phyloP scores from a whole-genome alignment of 2,329 filamentous ascomycete species.

The Phialemonium atrogriseum region DNA sequence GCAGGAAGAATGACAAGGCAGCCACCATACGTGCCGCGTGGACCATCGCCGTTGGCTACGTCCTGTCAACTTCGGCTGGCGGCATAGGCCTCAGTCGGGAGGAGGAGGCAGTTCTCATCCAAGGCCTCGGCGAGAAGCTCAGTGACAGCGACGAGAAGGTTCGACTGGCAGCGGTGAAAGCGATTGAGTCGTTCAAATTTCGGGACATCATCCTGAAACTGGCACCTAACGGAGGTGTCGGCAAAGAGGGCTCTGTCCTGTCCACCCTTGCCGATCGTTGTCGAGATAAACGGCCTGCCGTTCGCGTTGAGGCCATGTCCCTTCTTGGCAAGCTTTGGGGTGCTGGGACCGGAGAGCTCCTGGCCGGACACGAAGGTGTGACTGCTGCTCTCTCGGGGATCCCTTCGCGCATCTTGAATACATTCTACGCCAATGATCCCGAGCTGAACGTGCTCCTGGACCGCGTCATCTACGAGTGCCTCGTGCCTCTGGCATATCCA shows the following conservation, averaged over 20 bases:
- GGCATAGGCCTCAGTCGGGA: conserved; percentile 79
- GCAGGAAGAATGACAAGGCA: conserved; percentile 79
- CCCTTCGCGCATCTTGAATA: conserved; percentile 77
- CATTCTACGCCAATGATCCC: conserved; percentile 80
- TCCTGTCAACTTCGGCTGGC: conserved; percentile 84
- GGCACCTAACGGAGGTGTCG: conserved; percentile 65
- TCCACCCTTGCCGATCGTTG: conserved; percentile 78
- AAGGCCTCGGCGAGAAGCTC: conserved; percentile 69
- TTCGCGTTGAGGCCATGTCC: conserved; percentile 81
- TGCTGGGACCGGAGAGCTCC: conserved; percentile 82
- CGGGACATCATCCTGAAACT: conserved; percentile 75
- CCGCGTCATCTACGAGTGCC: conserved; percentile 73
- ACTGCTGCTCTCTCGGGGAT: conserved; percentile 69
- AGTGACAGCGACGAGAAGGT: conserved; percentile 88
- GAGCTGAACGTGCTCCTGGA: conserved; percentile 83
- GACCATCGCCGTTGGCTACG: conserved; percentile 76
- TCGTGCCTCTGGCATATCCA: conserved; percentile 86
- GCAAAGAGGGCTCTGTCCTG: conserved; percentile 69
- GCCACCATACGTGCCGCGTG: conserved; percentile 75
- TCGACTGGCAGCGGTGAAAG: conserved; percentile 78
- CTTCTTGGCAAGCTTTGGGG: conserved; percentile 84
- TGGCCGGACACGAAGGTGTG: conserved; percentile 70
- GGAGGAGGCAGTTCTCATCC: conserved; percentile 70
- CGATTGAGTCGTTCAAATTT: conserved; percentile 73
- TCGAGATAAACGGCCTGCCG: conserved; percentile 72